Conservation (phyloP, 164 flowering plant genomes). For the Tetracentron sinense region DNA sequence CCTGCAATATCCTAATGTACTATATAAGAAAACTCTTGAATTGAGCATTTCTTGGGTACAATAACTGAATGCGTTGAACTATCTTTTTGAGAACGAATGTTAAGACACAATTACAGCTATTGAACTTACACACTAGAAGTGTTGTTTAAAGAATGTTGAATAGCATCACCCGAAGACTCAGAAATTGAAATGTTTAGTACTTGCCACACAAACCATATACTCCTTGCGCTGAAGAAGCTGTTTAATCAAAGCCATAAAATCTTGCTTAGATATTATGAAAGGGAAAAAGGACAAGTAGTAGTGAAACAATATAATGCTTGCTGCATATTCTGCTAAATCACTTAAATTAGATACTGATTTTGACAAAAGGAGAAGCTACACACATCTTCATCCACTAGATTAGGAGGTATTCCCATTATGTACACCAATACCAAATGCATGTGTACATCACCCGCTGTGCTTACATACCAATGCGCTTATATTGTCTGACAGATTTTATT, state of each 20-base stretch:
- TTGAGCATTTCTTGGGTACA: too few relatives aligned
- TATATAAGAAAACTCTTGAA: too few relatives aligned
- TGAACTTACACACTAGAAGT: conserved; percentile 96
- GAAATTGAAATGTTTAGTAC: conserved; percentile 86
- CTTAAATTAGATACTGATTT: not conserved
- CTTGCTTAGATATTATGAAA: not conserved
- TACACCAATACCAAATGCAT: too few relatives aligned
- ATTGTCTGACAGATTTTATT: too few relatives aligned
- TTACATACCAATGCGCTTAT: too few relatives aligned
- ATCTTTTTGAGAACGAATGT: too few relatives aligned
- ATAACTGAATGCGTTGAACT: too few relatives aligned
- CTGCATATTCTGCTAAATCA: not conserved
- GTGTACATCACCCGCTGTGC: too few relatives aligned
- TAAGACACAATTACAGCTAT: not conserved
- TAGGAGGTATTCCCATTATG: conserved; percentile 65
- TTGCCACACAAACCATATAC: conserved; percentile 95
- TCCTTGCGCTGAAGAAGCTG: conserved; percentile 89
- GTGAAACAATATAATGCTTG: not conserved
- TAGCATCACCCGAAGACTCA: conserved; percentile 74
- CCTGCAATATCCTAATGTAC: too few relatives aligned
- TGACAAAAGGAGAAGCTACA: conserved; percentile 7
- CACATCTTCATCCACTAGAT: conserved; percentile 93
- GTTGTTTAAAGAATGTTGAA: conserved; percentile 80
- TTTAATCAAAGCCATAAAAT: conserved; percentile 13
- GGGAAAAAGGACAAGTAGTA: not conserved